Percentiles rank a stretch among this genome's conserved stretches.
Conservation (phyloP, 2,329 filamentous ascomycete species). For the Curvularia spicifera region DNA sequence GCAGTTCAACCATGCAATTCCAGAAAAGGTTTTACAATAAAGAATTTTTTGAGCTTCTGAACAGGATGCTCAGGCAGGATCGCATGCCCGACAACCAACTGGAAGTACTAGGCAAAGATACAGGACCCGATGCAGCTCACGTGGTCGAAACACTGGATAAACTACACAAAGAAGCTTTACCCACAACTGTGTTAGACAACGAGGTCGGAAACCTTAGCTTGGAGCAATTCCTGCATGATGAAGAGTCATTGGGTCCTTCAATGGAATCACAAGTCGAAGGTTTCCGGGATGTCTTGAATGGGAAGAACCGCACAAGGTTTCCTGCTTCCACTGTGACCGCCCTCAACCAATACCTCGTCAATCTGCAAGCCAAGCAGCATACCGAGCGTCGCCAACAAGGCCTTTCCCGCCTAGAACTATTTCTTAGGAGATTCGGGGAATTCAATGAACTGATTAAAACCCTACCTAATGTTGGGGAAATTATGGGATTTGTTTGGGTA, state of each 20-base stretch:
- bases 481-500: neutral
- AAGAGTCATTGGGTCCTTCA: neutral
- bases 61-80: neutral
- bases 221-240: neutral
- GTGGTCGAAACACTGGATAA: neutral
- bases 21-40: neutral
- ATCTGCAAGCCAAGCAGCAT: slow-evolving; percentile 24
- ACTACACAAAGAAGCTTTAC: neutral
- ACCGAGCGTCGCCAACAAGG: slow-evolving; percentile 20
- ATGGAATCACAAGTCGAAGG: neutral
- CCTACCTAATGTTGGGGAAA: neutral
- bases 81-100: neutral
- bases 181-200: neutral
- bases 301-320: slow-evolving; percentile 15
- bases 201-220: neutral
- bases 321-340: slow-evolving; percentile 10
- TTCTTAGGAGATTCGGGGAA: slow-evolving; percentile 34
- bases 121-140: neutral
- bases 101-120: neutral
- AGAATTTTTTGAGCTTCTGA: neutral
- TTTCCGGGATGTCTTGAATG: slow-evolving; percentile 2
- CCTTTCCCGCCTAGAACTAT: slow-evolving; percentile 27
- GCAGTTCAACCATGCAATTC: neutral
- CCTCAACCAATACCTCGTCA: slow-evolving; percentile 15
- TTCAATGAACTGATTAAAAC: slow-evolving; percentile 28